phyloP scores from a whole-genome alignment of 176 grass and related monocot species.

The Dactylis glomerata region DNA sequence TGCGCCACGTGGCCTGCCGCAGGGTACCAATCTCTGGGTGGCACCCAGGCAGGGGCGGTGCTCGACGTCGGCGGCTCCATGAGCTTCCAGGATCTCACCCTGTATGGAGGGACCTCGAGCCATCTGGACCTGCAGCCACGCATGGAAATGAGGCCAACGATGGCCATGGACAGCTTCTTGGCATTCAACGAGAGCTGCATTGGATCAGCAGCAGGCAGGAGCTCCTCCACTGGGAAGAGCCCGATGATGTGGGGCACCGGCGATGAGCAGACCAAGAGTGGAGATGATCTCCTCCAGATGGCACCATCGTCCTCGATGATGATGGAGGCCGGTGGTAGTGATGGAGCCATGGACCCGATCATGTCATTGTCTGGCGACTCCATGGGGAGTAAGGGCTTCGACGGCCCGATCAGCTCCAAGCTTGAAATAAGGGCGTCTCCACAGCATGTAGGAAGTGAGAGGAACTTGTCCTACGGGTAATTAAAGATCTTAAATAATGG shows the following conservation, averaged over 20 bases:
- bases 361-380: conserved; percentile 47
- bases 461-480: conserved; percentile 69
- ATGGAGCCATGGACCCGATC: conserved; percentile 50
- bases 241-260: conserved; percentile 56
- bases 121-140: conserved; percentile 69
- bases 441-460: conserved; percentile 54
- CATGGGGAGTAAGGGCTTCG: conserved; percentile 52
- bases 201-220: conserved; percentile 32
- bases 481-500: background rate
- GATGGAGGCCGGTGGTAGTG: background rate
- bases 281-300: conserved; percentile 54
- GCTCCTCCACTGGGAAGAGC: conserved; percentile 52
- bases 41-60: conserved; percentile 30
- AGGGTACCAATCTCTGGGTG: conserved; percentile 51
- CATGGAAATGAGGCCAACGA: conserved; percentile 56
- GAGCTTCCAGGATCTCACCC: conserved; percentile 70
- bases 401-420: conserved; percentile 47
- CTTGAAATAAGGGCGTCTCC: conserved; percentile 54
- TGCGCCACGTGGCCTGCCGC: conserved; percentile 22
- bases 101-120: conserved; percentile 46
- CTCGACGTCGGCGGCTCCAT: conserved; percentile 49
- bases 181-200: conserved; percentile 39
- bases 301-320: conserved; percentile 8
- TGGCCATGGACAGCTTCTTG: conserved; percentile 58
- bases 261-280: conserved; percentile 50